Conservation (phyloP, 2,329 filamentous ascomycete genomes). For the Botrytis elliptica region DNA sequence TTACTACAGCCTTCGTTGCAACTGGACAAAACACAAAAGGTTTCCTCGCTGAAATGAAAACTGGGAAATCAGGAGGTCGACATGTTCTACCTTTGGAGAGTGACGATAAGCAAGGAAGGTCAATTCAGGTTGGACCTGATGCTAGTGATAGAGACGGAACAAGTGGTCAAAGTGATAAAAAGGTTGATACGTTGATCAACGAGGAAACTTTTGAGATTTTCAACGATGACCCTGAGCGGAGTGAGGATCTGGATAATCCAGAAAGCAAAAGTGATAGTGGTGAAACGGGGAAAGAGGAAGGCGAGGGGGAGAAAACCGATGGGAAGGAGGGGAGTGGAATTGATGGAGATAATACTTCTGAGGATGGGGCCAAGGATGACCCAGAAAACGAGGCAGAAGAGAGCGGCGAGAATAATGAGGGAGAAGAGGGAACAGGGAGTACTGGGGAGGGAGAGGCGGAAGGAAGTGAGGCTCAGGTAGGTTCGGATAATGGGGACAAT, state of each 20-base stretch:
- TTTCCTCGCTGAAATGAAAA: too few relatives aligned
- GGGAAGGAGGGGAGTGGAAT: background rate
- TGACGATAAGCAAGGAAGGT: background rate
- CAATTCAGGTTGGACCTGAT: background rate
- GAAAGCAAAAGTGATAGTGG: background rate
- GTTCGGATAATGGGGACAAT: too few relatives aligned
- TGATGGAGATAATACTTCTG: background rate
- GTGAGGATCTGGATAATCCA: background rate
- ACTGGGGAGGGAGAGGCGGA: too few relatives aligned
- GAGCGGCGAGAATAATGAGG: background rate
- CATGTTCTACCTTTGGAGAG: too few relatives aligned
- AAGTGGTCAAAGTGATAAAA: background rate
- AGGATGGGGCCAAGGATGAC: background rate
- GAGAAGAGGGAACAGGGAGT: background rate
- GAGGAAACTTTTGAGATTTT: background rate
- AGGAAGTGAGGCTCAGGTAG: too few relatives aligned
- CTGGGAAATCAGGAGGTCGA: too few relatives aligned
- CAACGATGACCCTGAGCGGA: background rate
- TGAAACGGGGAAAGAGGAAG: background rate
- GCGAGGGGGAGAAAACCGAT: background rate
- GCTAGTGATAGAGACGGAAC: background rate
- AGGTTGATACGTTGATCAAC: background rate
- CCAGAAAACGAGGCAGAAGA: background rate
- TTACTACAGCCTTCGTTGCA: too few relatives aligned
- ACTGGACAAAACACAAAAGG: too few relatives aligned